Conservation (phyloP, 371 early-diverging fungal species). For the Mortierella sp. region DNA sequence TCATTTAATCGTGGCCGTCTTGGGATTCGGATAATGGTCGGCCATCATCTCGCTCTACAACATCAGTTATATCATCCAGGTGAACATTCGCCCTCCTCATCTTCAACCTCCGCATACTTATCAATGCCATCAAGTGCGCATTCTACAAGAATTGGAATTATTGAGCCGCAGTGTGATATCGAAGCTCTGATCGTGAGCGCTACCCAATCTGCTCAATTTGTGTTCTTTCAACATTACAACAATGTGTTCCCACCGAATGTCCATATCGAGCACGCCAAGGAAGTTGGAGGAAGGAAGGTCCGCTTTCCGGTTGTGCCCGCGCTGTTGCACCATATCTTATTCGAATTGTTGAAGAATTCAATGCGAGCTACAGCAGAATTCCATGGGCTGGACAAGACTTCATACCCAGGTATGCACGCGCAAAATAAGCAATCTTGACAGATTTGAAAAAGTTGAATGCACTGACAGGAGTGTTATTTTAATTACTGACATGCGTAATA, state of each 20-base stretch:
- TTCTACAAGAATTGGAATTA: constrained; percentile 41
- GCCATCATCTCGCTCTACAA: constrained; percentile 50
- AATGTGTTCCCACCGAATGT: constrained; percentile 51
- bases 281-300: constrained; percentile 37
- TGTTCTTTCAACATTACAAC: constrained; percentile 53
- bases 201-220: constrained; percentile 48
- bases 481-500: too few relatives aligned
- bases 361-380: constrained; percentile 56
- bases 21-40: constrained; percentile 53
- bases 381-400: constrained; percentile 40
- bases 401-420: constrained; percentile 37
- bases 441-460: too few relatives aligned
- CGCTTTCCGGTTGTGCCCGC: constrained; percentile 54
- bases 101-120: constrained; percentile 13
- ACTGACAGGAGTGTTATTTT: too few relatives aligned
- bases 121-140: constrained; percentile 30
- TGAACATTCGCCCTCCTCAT: constrained; percentile 10
- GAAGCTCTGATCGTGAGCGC: constrained; percentile 48
- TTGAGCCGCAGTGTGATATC: constrained; percentile 52
- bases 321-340: constrained; percentile 47
- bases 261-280: constrained; percentile 48
- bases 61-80: constrained; percentile 27
- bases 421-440: neutral
- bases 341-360: constrained; percentile 50
- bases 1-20: constrained; percentile 54